Evolutionary conservation across 441 rosid genomes (phyloP), one percentile per base, ranked within the genome.

Genomic region (Raphanus hybrid): DNA sequence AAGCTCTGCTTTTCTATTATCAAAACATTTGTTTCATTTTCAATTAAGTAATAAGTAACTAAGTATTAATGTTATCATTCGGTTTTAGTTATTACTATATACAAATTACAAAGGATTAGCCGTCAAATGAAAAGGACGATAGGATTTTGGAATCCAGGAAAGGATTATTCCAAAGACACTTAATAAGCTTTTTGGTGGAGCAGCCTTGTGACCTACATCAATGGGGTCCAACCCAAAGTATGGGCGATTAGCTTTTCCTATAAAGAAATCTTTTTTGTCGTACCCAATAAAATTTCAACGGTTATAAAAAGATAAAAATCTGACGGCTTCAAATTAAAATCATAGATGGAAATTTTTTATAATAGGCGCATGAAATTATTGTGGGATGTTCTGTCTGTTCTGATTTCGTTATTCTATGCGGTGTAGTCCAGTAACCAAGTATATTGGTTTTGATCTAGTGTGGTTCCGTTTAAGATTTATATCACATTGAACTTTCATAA

Each of bases 201-300:
- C 82, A 80, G 76, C 65, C 73, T 80, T 79, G 82, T 79, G 79
- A 58, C 76, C 72, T 79, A 74, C 78, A 63, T 70, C 0, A 45
- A 64, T 64, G 73, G 82, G 82, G 79, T 70, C 82, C 79, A 70
- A 7, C 62, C 75, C 64, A 52, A 58, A 23, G 76, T 70, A 75
- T 75, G 82, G 82, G 76, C 50, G 18, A 11, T 45, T 41, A 34
- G 48, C 66, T 79, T 79, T 68, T 68, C 64, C 23, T 35, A 57
- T 6, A 69, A 68, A 41, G 3, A 39, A 27, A 62, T 55, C 43
- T 74, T 74, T 45, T 11, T 55, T 62, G 18, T 39, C 58, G 8
- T 64, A n/a, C 11, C 35, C 52, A 18, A 57, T 70, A 0, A 65
- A 34, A 20, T 14, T 61, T 61, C 65, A 61, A 60, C 39, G 16